These are phyloP conservation scores for Colletotrichum incanum DNA, from an alignment of 2,329 filamentous ascomycete genomes.

Conservation along the genomic window DNA sequence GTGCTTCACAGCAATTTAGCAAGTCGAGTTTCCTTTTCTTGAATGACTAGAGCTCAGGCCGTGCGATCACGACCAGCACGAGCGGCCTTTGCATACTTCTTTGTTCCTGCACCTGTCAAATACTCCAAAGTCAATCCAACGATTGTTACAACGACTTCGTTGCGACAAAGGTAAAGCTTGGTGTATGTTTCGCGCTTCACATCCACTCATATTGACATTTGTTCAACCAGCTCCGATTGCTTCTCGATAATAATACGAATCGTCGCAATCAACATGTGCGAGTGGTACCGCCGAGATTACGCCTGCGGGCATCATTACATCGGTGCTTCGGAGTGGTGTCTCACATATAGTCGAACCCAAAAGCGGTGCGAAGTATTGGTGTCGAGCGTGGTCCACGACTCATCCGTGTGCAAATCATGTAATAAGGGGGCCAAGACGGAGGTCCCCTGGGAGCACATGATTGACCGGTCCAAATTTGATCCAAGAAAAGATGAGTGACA, in stretches of 20 bases:
- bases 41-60: background rate
- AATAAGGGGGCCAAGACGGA: background rate
- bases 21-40: background rate
- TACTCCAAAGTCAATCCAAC: too few species aligned
- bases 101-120: too few species aligned
- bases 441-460: conserved; percentile 33
- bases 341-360: conserved; percentile 36
- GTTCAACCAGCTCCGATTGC: background rate
- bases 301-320: conserved; percentile 41
- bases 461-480: background rate
- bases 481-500: too few species aligned
- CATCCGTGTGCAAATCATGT: conserved; percentile 20
- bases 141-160: too few species aligned
- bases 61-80: background rate
- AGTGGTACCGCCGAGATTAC: conserved; percentile 42
- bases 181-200: background rate
- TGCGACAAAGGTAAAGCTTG: background rate
- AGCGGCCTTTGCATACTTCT: background rate
- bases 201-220: background rate
- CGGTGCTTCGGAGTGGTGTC: conserved; percentile 40
- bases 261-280: conserved; percentile 29
- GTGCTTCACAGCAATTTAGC: conserved; percentile 3
- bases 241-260: background rate
- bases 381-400: conserved; percentile 28
- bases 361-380: conserved; percentile 40